Conservation (phyloP, 441 rosid species). For the Jatropha multifida region DNA sequence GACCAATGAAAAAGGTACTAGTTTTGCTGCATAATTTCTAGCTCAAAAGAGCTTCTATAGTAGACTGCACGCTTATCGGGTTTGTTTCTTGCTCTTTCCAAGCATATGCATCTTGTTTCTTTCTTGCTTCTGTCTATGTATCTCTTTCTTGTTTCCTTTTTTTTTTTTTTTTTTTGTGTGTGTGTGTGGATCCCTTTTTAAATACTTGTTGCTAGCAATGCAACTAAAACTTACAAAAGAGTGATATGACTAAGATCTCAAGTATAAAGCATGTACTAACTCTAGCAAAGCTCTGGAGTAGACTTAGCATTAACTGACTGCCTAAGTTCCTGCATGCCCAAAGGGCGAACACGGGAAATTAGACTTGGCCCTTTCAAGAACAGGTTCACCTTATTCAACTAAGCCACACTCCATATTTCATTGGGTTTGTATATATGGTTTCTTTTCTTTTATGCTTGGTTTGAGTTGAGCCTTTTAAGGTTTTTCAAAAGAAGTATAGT, state of each 20-base stretch:
- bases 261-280: neutral
- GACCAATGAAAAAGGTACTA: neutral
- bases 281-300: neutral
- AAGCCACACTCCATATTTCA: neutral
- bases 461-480: neutral
- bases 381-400: neutral
- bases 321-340: neutral
- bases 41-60: neutral
- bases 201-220: neutral
- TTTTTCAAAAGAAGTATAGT: neutral
- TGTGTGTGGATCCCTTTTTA: neutral
- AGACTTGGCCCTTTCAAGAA: neutral
- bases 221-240: neutral
- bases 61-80: neutral
- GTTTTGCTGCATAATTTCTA: neutral
- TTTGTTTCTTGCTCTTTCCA: neutral
- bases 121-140: neutral
- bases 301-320: neutral
- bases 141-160: no score
- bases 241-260: neutral
- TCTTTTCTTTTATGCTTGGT: neutral
- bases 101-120: neutral
- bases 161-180: neutral
- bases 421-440: neutral
- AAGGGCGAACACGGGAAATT: no score